Percentiles rank a stretch among this genome's conserved stretches.
Evolutionary conservation across 1,284 basidiomycete species (phyloP).

Genomic region (Fistulina hepatica): DNA sequence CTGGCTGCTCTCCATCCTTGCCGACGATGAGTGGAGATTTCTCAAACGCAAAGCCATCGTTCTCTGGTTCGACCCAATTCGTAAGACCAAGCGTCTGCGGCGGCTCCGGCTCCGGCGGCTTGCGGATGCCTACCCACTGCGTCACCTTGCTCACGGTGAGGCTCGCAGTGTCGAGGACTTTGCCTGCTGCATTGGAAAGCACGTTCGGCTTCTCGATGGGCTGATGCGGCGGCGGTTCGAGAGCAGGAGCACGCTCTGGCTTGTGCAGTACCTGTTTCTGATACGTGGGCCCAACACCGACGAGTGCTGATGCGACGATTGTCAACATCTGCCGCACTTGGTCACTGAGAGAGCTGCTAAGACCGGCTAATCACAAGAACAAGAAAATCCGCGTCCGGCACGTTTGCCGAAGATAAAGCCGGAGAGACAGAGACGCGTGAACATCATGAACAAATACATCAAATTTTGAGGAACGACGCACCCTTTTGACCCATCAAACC

Average conservation of each 20-base stretch:
- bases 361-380: slow-evolving; percentile 49
- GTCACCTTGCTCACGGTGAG: slow-evolving; percentile 22
- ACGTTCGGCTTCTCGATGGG: no score
- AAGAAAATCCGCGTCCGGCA: not conserved
- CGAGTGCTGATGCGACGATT: slow-evolving; percentile 65
- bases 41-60: slow-evolving; percentile 21
- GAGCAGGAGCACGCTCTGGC: no score
- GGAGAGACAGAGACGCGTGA: slow-evolving; percentile 4
- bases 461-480: slow-evolving; percentile 19
- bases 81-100: slow-evolving; percentile 12
- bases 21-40: no score
- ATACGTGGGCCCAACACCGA: slow-evolving; percentile 47
- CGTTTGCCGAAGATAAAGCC: slow-evolving; percentile 9
- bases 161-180: no score
- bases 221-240: no score
- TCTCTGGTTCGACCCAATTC: slow-evolving; percentile 21
- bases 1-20: slow-evolving; percentile 20
- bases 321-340: slow-evolving; percentile 84
- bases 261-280: slow-evolving; percentile 34
- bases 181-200: no score
- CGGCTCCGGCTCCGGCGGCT: slow-evolving; percentile 10
- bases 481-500: slow-evolving; percentile 94
- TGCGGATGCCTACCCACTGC: slow-evolving; percentile 27
- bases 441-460: not conserved
- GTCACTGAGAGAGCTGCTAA: slow-evolving; percentile 74